phyloP scores from a whole-genome alignment of 495 filamentous ascomycete species.

The Penicillium soppii region DNA sequence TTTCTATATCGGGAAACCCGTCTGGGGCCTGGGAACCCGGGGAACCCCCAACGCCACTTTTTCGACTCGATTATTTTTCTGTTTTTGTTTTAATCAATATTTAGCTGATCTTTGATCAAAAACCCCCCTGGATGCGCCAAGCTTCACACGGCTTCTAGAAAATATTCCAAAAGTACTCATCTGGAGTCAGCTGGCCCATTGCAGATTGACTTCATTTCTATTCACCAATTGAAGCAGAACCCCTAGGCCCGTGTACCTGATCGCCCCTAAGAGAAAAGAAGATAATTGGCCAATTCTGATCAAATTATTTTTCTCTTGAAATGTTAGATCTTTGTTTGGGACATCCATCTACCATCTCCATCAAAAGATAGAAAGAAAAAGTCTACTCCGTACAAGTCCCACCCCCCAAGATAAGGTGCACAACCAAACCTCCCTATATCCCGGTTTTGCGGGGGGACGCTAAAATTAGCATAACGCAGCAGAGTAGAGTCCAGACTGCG shows the following conservation, averaged over 20 bases:
- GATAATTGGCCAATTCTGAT: background rate
- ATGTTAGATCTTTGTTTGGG: no score
- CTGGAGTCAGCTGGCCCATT: constrained; percentile 2
- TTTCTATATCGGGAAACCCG: constrained; percentile 6
- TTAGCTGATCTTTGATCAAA: background rate
- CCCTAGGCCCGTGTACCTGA: no score
- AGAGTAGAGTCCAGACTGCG: background rate
- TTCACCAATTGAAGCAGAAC: no score
- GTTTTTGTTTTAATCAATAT: background rate
- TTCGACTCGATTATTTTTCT: background rate
- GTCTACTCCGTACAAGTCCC: no score
- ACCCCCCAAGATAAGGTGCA: no score
- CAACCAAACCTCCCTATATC: no score
- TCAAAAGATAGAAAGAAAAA: no score
- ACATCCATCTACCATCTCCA: no score
- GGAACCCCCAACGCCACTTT: constrained; percentile 7
- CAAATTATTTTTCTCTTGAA: no score
- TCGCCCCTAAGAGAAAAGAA: background rate
- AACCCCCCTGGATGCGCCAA: background rate
- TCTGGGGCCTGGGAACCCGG: constrained; percentile 1
- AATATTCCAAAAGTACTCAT: background rate
- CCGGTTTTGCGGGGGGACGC: background rate
- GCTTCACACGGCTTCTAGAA: constrained; percentile 4
- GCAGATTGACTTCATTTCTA: background rate
- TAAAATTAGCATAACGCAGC: constrained; percentile 1